Evolutionary conservation across 768 basidiomycete genomes (phyloP).

Genomic region (Amanita inopinata): DNA sequence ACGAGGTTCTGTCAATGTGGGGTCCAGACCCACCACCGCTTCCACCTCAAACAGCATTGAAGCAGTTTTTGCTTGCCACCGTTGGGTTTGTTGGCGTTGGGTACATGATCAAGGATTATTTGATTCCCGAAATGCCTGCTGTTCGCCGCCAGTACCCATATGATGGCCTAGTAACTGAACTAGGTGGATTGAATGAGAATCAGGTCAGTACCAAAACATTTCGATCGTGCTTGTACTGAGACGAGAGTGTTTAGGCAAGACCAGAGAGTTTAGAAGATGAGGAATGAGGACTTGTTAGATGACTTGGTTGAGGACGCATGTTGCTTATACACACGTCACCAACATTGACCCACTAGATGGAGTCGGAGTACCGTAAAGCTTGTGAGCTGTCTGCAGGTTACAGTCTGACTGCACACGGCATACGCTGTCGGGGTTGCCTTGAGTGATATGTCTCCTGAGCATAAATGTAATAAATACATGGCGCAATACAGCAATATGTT

Average conservation of each 20-base stretch:
- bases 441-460: no score
- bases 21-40: conserved; percentile 68
- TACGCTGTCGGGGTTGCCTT: no score
- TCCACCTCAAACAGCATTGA: conserved; percentile 47
- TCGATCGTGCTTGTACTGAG: neutral
- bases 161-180: conserved; percentile 62
- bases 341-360: no score
- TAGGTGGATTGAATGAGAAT: conserved; percentile 72
- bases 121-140: conserved; percentile 53
- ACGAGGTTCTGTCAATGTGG: conserved; percentile 82
- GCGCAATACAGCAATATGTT: no score
- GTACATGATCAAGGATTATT: conserved; percentile 41
- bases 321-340: no score
- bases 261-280: conserved; percentile 15
- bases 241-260: conserved; percentile 17
- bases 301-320: no score
- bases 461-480: no score
- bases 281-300: conserved; percentile 7
- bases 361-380: no score
- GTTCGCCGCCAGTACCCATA: conserved; percentile 71
- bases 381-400: no score
- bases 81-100: conserved; percentile 58
- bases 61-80: conserved; percentile 54
- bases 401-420: no score
- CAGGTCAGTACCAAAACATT: conserved; percentile 39